Percentiles rank a stretch among this genome's conserved stretches.
Conservation (phyloP, 2,329 filamentous ascomycete genomes). For the Colletotrichum sp. region DNA sequence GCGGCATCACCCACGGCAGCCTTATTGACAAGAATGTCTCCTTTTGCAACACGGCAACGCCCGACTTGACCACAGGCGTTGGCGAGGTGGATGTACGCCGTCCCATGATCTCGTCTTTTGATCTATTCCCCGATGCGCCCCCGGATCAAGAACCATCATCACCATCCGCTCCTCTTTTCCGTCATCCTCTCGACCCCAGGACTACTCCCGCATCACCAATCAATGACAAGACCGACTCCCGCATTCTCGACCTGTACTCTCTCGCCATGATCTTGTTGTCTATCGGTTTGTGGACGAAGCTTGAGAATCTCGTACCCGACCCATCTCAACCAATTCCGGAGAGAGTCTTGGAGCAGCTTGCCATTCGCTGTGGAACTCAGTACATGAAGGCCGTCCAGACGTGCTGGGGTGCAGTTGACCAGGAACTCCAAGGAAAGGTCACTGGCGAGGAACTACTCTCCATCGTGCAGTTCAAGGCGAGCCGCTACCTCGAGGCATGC, state of each 20-base stretch:
- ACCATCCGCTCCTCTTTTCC: conserved; percentile 52
- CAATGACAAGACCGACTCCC: conserved; percentile 55
- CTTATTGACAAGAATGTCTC: conserved; percentile 71
- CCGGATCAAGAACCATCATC: conserved; percentile 34
- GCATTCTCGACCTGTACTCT: conserved; percentile 72
- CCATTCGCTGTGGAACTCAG: conserved; percentile 72
- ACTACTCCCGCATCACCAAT: conserved; percentile 54
- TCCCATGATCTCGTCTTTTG: conserved; percentile 76
- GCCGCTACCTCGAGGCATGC: conserved; percentile 66
- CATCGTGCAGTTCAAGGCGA: conserved; percentile 58
- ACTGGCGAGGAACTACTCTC: conserved; percentile 57
- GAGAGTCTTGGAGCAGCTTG: conserved; percentile 66
- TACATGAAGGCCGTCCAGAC: conserved; percentile 78
- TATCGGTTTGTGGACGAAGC: conserved; percentile 76
- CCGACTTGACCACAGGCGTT: conserved; percentile 41
- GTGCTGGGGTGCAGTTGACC: conserved; percentile 74
- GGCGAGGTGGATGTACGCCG: conserved; percentile 66
- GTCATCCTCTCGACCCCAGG: conserved; percentile 69
- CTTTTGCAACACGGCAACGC: conserved; percentile 59
- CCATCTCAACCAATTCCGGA: conserved; percentile 58
- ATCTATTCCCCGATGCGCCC: conserved; percentile 66
- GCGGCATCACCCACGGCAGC: conserved; percentile 73
- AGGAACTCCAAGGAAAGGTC: conserved; percentile 53
- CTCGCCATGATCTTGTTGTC: conserved; percentile 76
- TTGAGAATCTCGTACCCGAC: conserved; percentile 57